Evolutionary conservation across 2,329 filamentous ascomycete genomes (phyloP).

Genomic region (Penicillium sp.): DNA sequence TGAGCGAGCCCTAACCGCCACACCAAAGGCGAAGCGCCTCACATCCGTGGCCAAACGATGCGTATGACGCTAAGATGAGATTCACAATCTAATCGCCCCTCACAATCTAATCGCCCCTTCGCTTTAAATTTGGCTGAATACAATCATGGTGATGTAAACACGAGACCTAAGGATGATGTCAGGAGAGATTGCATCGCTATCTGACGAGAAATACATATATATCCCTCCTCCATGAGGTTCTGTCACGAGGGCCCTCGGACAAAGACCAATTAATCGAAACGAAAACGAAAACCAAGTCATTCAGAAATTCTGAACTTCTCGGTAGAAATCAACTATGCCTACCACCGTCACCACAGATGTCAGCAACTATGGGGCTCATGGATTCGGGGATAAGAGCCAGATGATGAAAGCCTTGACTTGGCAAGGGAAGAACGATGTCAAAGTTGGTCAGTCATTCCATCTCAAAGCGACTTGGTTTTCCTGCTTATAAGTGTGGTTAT

Average conservation of each 20-base stretch:
- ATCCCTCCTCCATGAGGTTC: background rate
- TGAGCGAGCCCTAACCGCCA: too few species aligned
- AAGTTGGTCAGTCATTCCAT: conserved; percentile 49
- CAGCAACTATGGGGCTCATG: conserved; percentile 55
- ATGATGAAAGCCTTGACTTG: conserved; percentile 66
- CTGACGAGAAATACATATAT: background rate
- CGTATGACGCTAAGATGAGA: background rate
- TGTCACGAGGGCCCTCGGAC: background rate
- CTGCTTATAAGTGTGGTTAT: background rate
- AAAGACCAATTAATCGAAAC: background rate
- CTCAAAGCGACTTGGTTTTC: background rate
- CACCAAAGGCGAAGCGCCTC: too few species aligned
- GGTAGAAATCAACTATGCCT: background rate
- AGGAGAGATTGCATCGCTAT: background rate
- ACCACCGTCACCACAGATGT: conserved; percentile 64
- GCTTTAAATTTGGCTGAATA: background rate
- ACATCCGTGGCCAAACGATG: background rate
- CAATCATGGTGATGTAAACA: background rate
- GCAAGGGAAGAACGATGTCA: conserved; percentile 74
- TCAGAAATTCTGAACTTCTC: background rate
- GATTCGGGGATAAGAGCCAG: conserved; percentile 40
- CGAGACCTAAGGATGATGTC: background rate
- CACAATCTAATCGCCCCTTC: background rate
- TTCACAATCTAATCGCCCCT: background rate
- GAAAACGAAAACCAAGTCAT: background rate